Percentiles rank a stretch among this genome's conserved stretches.
phyloP scores from a whole-genome alignment of 1,284 basidiomycete species.

The Cutaneotrichosporon sp. region DNA sequence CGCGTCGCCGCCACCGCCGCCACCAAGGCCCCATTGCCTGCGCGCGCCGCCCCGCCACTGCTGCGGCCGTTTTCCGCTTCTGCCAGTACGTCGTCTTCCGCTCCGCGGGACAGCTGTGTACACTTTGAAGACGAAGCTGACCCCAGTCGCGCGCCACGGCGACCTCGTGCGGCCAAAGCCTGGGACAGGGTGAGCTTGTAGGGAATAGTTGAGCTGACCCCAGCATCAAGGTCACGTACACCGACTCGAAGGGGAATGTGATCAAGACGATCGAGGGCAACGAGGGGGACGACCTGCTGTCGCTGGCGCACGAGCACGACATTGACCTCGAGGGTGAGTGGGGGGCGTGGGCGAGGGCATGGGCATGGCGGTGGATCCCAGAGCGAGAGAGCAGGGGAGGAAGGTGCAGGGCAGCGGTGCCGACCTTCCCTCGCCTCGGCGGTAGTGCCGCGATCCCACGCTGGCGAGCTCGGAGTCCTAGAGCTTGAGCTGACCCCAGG shows the following conservation, averaged over 20 bases:
- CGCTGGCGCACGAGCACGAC: conserved; percentile 92
- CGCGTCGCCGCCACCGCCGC: conserved; percentile 5
- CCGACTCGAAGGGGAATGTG: conserved; percentile 78
- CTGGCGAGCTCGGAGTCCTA: too few species aligned
- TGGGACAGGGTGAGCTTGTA: conserved; percentile 49
- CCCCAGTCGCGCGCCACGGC: conserved; percentile 52
- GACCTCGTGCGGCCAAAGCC: conserved; percentile 60
- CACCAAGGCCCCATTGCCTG: not conserved
- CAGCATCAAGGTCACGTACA: conserved; percentile 86
- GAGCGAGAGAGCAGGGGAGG: not conserved
- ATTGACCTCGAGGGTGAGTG: conserved; percentile 90
- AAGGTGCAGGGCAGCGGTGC: too few species aligned
- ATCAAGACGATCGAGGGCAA: conserved; percentile 89
- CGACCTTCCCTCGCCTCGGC: too few species aligned
- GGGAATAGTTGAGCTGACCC: conserved; percentile 1
- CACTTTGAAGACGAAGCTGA: conserved; percentile 9
- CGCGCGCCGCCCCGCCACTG: not conserved
- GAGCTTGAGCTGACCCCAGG: conserved; percentile 63
- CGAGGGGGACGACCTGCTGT: conserved; percentile 89
- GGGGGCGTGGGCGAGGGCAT: too few species aligned
- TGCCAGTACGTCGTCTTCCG: not conserved
- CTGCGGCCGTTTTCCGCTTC: not conserved
- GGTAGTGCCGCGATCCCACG: too few species aligned
- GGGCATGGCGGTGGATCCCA: too few species aligned
- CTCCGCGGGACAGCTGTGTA: not conserved